Percentiles rank a stretch among this genome's conserved stretches.
phyloP scores from a whole-genome alignment of 108 stramenopile species.

The Craspedostauros australis region DNA sequence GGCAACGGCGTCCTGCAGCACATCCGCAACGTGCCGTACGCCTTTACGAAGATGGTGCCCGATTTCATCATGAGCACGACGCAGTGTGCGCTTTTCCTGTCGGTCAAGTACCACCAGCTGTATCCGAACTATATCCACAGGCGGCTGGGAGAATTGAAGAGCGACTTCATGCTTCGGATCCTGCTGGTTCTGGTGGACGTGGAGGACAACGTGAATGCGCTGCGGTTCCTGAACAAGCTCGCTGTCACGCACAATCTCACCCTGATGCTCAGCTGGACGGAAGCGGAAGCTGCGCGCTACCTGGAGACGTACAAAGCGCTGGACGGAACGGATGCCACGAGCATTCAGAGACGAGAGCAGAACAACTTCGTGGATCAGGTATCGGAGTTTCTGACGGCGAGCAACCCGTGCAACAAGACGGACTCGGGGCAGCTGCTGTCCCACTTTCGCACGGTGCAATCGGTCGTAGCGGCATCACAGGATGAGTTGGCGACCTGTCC shows the following conservation, averaged over 20 bases:
- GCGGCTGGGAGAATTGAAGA: constrained; percentile 59
- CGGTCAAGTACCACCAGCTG: constrained; percentile 69
- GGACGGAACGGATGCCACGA: constrained; percentile 79
- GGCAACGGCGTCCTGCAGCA: constrained; percentile 62
- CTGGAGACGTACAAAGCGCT: constrained; percentile 91
- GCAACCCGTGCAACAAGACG: constrained; percentile 71
- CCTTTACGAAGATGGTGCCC: constrained; percentile 63
- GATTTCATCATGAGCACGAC: constrained; percentile 68
- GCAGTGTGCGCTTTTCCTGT: constrained; percentile 66
- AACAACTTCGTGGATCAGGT: constrained; percentile 57
- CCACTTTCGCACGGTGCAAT: constrained; percentile 55
- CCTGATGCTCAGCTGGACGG: constrained; percentile 78
- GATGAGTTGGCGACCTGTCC: constrained; percentile 76
- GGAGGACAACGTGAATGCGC: constrained; percentile 66
- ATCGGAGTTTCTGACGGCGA: constrained; percentile 48
- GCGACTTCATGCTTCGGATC: constrained; percentile 66
- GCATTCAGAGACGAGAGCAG: constrained; percentile 65
- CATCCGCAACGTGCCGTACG: constrained; percentile 72
- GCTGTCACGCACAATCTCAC: constrained; percentile 70
- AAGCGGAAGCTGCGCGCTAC: constrained; percentile 87
- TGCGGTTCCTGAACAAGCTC: constrained; percentile 70
- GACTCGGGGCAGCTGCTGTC: constrained; percentile 59
- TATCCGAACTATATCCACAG: constrained; percentile 65
- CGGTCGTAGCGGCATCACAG: constrained; percentile 46
- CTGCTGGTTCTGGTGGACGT: constrained; percentile 86